These are phyloP conservation scores for Blepharisma undulans DNA, from an alignment of 169 alveolate species.

Conservation along the genomic window DNA sequence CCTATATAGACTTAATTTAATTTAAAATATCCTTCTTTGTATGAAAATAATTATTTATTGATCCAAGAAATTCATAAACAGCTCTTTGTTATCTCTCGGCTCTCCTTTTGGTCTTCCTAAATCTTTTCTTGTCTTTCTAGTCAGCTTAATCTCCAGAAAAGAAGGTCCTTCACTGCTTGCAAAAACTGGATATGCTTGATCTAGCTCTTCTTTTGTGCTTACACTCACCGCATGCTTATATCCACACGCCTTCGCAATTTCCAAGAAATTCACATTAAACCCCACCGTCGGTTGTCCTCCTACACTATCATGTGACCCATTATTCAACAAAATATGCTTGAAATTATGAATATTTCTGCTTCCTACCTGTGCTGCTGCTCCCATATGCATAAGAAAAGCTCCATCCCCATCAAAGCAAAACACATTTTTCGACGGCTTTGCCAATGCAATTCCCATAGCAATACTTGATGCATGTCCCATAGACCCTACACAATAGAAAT, in stretches of 20 bases:
- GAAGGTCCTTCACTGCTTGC: conserved; percentile 55
- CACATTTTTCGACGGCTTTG: conserved; percentile 51
- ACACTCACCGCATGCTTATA: conserved; percentile 61
- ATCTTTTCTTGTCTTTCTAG: conserved; percentile 68
- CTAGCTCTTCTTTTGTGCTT: conserved; percentile 57
- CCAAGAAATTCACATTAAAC: conserved; percentile 50
- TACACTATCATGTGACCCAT: conserved; percentile 78
- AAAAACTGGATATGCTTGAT: conserved; percentile 37
- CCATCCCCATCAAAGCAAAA: conserved; percentile 85
- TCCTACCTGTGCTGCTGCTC: conserved; percentile 69
- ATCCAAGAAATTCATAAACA: conserved; percentile 56
- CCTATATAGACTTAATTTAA: too few relatives aligned
- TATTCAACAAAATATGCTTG: conserved; percentile 68
- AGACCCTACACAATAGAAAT: conserved; percentile 77
- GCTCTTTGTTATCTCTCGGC: conserved; percentile 71
- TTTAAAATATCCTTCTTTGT: too few relatives aligned
- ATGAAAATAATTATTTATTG: conserved; percentile 31
- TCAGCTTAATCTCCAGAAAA: conserved; percentile 67
- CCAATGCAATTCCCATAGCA: conserved; percentile 71
- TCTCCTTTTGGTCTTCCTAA: conserved; percentile 79
- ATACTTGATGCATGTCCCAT: conserved; percentile 82
- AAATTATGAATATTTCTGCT: conserved; percentile 49
- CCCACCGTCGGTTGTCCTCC: conserved; percentile 81
- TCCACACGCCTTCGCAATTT: conserved; percentile 69
- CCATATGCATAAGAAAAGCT: conserved; percentile 80